phyloP scores from a whole-genome alignment of 2,329 filamentous ascomycete species.

The Aspergillus pseudoglaucus region DNA sequence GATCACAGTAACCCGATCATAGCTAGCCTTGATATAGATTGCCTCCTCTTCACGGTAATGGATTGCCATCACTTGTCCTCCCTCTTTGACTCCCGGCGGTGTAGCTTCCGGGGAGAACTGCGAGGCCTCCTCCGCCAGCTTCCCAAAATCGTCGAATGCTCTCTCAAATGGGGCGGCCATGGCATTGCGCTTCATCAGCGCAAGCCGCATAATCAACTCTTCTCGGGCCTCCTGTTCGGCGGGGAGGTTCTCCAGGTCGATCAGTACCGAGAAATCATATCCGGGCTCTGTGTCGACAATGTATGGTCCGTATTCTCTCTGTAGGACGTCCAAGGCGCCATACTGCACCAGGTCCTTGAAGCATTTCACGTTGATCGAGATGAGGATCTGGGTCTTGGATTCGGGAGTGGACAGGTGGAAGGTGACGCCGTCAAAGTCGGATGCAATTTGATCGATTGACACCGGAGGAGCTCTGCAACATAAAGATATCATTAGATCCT shows the following conservation, averaged over 20 bases:
- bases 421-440: slow-evolving; percentile 97
- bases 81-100: slow-evolving; percentile 81
- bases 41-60: slow-evolving; percentile 98
- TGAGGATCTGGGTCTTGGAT: slow-evolving; percentile 83
- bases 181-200: slow-evolving; percentile 91
- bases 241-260: slow-evolving; percentile 85
- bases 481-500: slow-evolving; percentile 30
- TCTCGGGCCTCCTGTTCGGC: slow-evolving; percentile 77
- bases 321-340: slow-evolving; percentile 83
- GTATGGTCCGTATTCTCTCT: slow-evolving; percentile 90
- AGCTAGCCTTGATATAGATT: slow-evolving; percentile 96
- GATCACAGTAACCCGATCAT: slow-evolving; percentile 96
- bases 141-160: slow-evolving; percentile 88
- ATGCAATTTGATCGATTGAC: slow-evolving; percentile 95
- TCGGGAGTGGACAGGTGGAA: slow-evolving; percentile 98
- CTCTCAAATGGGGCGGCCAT: slow-evolving; percentile 99
- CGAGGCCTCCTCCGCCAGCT: slow-evolving; percentile 77
- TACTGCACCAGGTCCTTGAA: slow-evolving; percentile 88
- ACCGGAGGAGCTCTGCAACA: slow-evolving; percentile 65
- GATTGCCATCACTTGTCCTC: slow-evolving; percentile 88
- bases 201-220: slow-evolving; percentile 78
- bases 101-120: slow-evolving; percentile 92
- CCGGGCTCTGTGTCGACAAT: slow-evolving; percentile 81
- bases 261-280: slow-evolving; percentile 89
- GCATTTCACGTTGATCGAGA: slow-evolving; percentile 93